A percentile compares a stretch with the other conserved stretches of the same genome.
Conservation (phyloP, 2,329 filamentous ascomycete genomes). For the Apiospora koreana region DNA sequence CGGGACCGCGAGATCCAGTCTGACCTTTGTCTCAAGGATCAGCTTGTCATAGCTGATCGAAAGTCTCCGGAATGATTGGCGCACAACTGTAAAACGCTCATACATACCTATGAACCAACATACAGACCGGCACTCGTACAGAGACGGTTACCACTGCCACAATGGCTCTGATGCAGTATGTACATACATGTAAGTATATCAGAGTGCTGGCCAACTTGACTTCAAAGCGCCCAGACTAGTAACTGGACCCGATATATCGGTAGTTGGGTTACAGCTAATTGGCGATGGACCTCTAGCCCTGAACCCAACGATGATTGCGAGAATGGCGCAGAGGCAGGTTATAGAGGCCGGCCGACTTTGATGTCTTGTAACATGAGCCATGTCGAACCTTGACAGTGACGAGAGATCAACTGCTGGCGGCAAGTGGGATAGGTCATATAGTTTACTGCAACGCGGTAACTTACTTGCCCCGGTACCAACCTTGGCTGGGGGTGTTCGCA, state of each 20-base stretch:
- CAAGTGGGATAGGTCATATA: neutral
- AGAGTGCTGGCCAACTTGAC: neutral
- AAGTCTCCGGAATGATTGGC: neutral
- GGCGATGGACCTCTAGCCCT: neutral
- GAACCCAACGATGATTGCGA: no score
- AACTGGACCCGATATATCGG: neutral
- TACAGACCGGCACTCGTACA: neutral
- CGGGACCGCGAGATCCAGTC: slow-evolving; percentile 7
- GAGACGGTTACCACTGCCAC: neutral
- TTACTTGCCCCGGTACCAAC: neutral
- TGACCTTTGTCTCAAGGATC: neutral
- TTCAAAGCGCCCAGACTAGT: neutral
- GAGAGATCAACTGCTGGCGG: neutral
- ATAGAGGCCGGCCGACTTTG: no score
- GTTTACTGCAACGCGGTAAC: no score
- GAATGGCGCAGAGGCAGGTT: no score
- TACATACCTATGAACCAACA: no score
- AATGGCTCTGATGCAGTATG: neutral
- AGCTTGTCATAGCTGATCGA: neutral
- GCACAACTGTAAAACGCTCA: slow-evolving; percentile 7
- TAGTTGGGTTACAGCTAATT: neutral
- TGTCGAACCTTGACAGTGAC: no score
- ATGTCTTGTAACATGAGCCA: no score
- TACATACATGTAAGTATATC: neutral
- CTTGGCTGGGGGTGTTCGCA: neutral